A percentile compares a stretch with the other conserved stretches of the same genome.
These are phyloP conservation scores for Xylariaceae sp. DNA, from an alignment of 2,329 filamentous ascomycete species.

Conservation along the genomic window DNA sequence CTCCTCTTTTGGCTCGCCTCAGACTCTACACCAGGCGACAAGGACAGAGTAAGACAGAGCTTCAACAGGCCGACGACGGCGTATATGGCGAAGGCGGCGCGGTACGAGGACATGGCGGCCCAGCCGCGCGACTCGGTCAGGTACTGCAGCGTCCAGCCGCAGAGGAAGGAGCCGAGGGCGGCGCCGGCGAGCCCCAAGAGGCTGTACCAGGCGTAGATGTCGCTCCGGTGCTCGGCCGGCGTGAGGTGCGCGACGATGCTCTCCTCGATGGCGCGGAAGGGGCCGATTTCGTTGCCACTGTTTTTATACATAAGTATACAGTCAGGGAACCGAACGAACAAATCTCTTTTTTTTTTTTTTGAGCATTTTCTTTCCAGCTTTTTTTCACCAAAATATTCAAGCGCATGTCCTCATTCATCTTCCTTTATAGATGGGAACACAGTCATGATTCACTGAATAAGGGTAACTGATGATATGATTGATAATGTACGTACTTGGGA, in stretches of 20 bases:
- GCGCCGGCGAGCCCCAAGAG: constrained; percentile 54
- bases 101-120: constrained; percentile 22
- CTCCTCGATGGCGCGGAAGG: constrained; percentile 58
- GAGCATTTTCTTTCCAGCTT: too few species aligned
- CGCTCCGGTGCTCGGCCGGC: constrained; percentile 38
- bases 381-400: too few species aligned
- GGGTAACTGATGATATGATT: too few species aligned
- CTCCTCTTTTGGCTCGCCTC: constrained; percentile 30
- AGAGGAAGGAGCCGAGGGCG: constrained; percentile 50
- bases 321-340: too few species aligned
- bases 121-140: constrained; percentile 34
- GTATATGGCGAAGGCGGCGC: constrained; percentile 51
- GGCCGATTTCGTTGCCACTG: constrained; percentile 59
- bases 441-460: too few species aligned
- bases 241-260: constrained; percentile 54
- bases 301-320: background rate
- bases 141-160: constrained; percentile 54
- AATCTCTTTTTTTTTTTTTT: too few species aligned
- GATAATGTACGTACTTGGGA: constrained; percentile 42
- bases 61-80: constrained; percentile 53
- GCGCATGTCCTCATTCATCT: too few species aligned
- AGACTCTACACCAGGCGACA: constrained; percentile 36
- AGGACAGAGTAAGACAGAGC: constrained; percentile 42
- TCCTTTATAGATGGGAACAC: too few species aligned
- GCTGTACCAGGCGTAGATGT: constrained; percentile 59